phyloP scores from a whole-genome alignment of 1,139 yeast genomes.

The Williopsis jadinii region DNA sequence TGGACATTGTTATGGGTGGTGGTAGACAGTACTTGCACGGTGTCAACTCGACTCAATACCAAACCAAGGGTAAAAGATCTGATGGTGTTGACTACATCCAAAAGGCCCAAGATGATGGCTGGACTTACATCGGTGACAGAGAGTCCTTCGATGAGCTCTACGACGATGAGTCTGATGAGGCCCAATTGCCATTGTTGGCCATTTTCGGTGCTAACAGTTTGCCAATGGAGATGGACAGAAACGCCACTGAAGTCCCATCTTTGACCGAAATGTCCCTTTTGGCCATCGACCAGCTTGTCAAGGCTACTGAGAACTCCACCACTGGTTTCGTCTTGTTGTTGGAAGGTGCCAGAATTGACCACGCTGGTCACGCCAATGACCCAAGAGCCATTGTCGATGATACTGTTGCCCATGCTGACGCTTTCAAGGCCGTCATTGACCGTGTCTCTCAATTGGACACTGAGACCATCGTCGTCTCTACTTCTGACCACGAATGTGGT shows the following conservation, averaged over 20 bases:
- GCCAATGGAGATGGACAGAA: constrained; percentile 20
- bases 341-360: constrained; percentile 23
- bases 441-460: constrained; percentile 17
- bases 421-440: constrained; percentile 21
- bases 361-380: constrained; percentile 20
- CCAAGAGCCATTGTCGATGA: constrained; percentile 18
- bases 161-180: constrained; percentile 8
- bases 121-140: constrained; percentile 21
- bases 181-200: constrained; percentile 17
- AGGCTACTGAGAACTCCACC: constrained; percentile 18
- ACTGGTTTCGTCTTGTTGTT: constrained; percentile 20
- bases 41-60: constrained; percentile 15
- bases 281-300: constrained; percentile 19
- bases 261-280: constrained; percentile 17
- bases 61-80: constrained; percentile 15
- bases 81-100: constrained; percentile 20
- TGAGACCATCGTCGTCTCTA: constrained; percentile 20
- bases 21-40: constrained; percentile 22
- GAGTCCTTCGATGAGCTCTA: constrained; percentile 13
- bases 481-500: constrained; percentile 23
- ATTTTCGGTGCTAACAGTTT: constrained; percentile 13
- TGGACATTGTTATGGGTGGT: constrained; percentile 22
- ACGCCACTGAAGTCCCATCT: constrained; percentile 16
- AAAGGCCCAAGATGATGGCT: constrained; percentile 18
- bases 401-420: constrained; percentile 17